Evolutionary conservation across 1,284 basidiomycete species (phyloP), one percentile per base, ranked within the genome.

Genomic region (Sanghuangporus baumii): DNA sequence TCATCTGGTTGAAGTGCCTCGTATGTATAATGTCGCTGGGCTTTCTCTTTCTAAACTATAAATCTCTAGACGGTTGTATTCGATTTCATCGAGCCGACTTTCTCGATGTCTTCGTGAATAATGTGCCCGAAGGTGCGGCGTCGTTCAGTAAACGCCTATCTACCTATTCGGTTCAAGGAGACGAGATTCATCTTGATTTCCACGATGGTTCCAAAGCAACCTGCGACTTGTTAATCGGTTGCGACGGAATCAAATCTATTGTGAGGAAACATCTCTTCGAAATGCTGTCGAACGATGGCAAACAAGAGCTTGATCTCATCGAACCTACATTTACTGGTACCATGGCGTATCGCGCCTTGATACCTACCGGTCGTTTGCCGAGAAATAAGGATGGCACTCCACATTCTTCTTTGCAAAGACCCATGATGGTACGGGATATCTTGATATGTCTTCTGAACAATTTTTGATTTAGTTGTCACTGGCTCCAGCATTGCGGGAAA

Each of bases 201-300:
- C 76, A 78, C 65, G 81, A 84, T 67, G 81, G 79, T 51, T 74
- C 76, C 50, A 73, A 71, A n/a, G 72, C 75, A 5, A 71, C 70
- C 40, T 81, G 79, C 66, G 81, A 84, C 68, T 69, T 82, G 18
- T 76, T 84, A 54, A 71, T 82, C 60, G 81, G 81, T 16, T 77
- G 78, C 60, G 81, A 83, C 68, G 81, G 81, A 3, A 67, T 82
- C 60, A 79, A 78, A 69, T 81, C 80, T 65, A 74, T 69, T 36
- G 72, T 74, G 6, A 71, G 76, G n/a, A 67, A 64, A 12, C 62
- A 63, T 20, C 57, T 75, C 36, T 60, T 73, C 43, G 55, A 55
- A 18, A 68, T 71, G 64, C 64, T 67, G 54, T 65, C 65, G 31
- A 43, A 55, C 51, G 18, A 58, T 9, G 37, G 37, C 18, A 52